Base-by-base conservation (phyloP, 2,329 filamentous ascomycete genomes). In the Zelopaecilomyces penicillatus region DNA sequence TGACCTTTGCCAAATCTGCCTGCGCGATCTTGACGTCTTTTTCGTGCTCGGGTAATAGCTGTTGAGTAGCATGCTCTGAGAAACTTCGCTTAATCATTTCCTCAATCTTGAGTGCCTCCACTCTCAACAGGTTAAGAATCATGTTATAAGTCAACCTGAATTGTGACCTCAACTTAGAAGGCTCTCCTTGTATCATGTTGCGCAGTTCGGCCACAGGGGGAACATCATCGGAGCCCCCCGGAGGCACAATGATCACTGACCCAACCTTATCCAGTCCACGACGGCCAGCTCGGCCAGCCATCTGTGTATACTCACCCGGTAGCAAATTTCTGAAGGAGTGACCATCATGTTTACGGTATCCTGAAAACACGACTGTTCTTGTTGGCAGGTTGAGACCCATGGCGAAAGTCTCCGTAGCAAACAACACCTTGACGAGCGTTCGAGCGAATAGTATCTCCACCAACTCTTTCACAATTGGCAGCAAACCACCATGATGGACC, bases 71-170 rank as follows among this genome's bases (percentile, higher is more conserved):
- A 65, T 98, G 93, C 64, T 98, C 93, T 42, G 91, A 96, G 72
- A 98, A 98, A 63, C 90, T 96, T 53, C 93, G 85, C 75, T 98
- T 98, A 71, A 98, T 98, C 93, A 98, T 98, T 66, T 98, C 93
- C 63, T 98, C 93, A 55, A 98, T 97, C 69, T 96, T 97, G 52
- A 98, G 69, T 3, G 93, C 93, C 64, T 98, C 93, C 2, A 98
- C 93, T 32, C 93, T 84, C 40, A 98, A 73, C 30, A 98, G 73
- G 59, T 97, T 98, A 30, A 98, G 71, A 49, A 98, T 98, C 93
- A 98, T 98, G 67, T 97, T 98, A 72, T 98, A 98, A 0, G 94
- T 98, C 39, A 98, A 73, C 49, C 93, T 81, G 73, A 98, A 98
- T 60, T 98, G 93, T 5, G 91, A 97, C 39, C 89, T 81, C 40